Percentiles rank a stretch among this genome's conserved stretches.
Evolutionary conservation across 1,284 basidiomycete species (phyloP).

Genomic region (Phenoliferia sp.): DNA sequence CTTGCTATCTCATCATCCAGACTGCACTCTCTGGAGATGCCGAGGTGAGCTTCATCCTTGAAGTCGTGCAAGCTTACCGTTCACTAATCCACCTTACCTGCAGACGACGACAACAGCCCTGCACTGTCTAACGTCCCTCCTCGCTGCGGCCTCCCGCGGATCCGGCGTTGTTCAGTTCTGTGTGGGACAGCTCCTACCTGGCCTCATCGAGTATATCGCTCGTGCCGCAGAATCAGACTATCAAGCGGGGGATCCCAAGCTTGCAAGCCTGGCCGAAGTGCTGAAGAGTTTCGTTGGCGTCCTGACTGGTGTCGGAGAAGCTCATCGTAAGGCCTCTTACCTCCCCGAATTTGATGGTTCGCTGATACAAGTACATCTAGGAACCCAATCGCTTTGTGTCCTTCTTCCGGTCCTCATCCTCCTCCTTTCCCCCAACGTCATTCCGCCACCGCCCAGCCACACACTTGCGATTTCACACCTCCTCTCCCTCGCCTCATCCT

Average conservation of each 20-base stretch:
- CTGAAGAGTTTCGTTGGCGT: constrained; percentile 73
- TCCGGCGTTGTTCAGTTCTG: constrained; percentile 65
- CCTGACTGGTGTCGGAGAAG: constrained; percentile 49
- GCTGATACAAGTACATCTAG: constrained; percentile 42
- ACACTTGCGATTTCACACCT: constrained; percentile 66
- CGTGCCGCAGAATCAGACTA: constrained; percentile 41
- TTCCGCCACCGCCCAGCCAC: constrained; percentile 47
- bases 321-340: constrained; percentile 46
- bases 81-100: constrained; percentile 19
- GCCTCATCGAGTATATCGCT: constrained; percentile 70
- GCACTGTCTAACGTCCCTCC: constrained; percentile 78
- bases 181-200: constrained; percentile 67
- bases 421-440: constrained; percentile 58
- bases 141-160: constrained; percentile 61
- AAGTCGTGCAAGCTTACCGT: constrained; percentile 41
- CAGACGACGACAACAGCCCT: constrained; percentile 76
- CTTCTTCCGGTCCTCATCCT: constrained; percentile 73
- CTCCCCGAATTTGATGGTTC: not conserved
- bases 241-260: constrained; percentile 1
- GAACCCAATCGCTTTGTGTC: constrained; percentile 65
- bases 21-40: constrained; percentile 57
- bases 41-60: constrained; percentile 52
- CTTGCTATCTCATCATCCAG: constrained; percentile 76
- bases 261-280: constrained; percentile 57
- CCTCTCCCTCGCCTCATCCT: constrained; percentile 66